Evolutionary conservation across 768 basidiomycete species (phyloP), one percentile per base, ranked within the genome.

Genomic region (Trichaptum fuscoviolaceum): DNA sequence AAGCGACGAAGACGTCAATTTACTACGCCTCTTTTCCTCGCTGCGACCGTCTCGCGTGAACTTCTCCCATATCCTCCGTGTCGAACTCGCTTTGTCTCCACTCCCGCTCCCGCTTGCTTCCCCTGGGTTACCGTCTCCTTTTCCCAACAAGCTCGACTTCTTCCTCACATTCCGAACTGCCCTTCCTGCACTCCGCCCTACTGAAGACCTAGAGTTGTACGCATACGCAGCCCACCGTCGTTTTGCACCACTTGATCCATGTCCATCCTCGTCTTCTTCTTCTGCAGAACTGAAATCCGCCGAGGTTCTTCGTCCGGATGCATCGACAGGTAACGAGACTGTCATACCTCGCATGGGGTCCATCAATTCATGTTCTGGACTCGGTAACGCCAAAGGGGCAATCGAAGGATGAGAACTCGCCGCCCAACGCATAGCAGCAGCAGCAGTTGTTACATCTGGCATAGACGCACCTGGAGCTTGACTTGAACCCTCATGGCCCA

Each of bases 361-460:
- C 10, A 89, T 89, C 26, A 96, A 84, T 73, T 97, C 95, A 70
- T 91, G 88, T 73, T 98, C 95, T 0, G 95, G 95, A 12, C 90
- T 93, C 1, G 95, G 95, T 0, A 96, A 82, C 0, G 92, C 88
- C 26, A 98, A 82, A 0, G 95, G 95, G 0, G 93, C 89, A 65
- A 98, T 87, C 70, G 92, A 87, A 10, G 93, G 87, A 25, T 90
- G 83, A 10, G 90, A 85, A 9, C 25, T 25, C 2, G 88, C 92
- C n/a, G 93, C 93, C 84, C 87, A 88, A 42, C 93, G 90, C 78
- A 95, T 87, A 0, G 93, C 88, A 0, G 93, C 93, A 0, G 91
- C 92, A 1, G 88, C 80, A 0, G 90, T 85, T 24, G 86, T 84
- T 1, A 85, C 79, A 36, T 91, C 87, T 3, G 84, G 73, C 64